These are phyloP conservation scores for Moricandia moricandioides DNA, from an alignment of 345 rosid species.

Conservation along the genomic window DNA sequence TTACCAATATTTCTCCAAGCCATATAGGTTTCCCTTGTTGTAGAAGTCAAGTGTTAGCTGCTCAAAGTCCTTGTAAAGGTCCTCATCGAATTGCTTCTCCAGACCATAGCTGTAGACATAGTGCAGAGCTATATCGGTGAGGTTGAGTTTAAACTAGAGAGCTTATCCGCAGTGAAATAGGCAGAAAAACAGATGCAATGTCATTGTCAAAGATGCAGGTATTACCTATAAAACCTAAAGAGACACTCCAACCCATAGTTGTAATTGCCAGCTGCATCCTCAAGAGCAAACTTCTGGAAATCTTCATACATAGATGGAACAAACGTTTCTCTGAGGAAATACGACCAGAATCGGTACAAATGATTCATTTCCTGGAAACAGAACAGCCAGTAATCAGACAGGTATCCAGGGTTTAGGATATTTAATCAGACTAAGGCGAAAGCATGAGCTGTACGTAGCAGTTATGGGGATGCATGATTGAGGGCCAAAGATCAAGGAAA, in stretches of 20 bases:
- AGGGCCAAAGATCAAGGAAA: neutral
- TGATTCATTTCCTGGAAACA: conserved; percentile 92
- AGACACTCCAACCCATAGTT: conserved; percentile 90
- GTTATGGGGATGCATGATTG: too few species aligned
- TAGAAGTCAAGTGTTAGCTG: conserved; percentile 77
- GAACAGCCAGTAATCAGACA: conserved; percentile 18
- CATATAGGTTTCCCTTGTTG: conserved; percentile 73
- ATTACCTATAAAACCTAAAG: conserved; percentile 95
- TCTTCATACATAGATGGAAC: conserved; percentile 82
- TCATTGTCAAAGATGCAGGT: neutral
- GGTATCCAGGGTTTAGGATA: neutral
- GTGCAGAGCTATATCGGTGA: neutral
- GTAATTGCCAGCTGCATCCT: conserved; percentile 83
- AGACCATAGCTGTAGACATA: conserved; percentile 76
- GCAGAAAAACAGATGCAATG: neutral
- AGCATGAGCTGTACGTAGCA: too few species aligned
- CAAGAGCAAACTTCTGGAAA: conserved; percentile 75
- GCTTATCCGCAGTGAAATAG: neutral
- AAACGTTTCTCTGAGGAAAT: conserved; percentile 79
- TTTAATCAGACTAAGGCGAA: conserved; percentile 3
- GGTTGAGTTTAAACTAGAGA: neutral
- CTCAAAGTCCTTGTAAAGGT: conserved; percentile 85
- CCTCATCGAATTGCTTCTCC: conserved; percentile 74
- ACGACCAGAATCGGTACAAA: conserved; percentile 91
- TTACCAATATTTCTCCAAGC: conserved; percentile 97